These are phyloP conservation scores for Geranomyces variabilis DNA, from an alignment of 192 early-diverging fungal genomes.

Conservation along the genomic window DNA sequence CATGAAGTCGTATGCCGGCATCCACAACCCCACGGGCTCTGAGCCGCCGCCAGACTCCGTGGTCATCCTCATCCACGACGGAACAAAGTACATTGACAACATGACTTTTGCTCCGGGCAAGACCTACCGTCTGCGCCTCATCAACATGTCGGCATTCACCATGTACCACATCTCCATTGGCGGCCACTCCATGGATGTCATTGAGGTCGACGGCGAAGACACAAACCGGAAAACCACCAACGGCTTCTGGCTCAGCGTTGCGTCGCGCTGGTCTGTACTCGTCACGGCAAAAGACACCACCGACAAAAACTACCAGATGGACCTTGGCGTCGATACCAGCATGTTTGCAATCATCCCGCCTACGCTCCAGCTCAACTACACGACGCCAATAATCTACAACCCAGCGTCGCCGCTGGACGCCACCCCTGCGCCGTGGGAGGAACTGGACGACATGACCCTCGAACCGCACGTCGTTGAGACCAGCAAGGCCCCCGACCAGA, in stretches of 20 bases:
- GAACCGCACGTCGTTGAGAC: slow-evolving; percentile 54
- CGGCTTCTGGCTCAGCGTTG: slow-evolving; percentile 42
- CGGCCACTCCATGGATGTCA: slow-evolving; percentile 74
- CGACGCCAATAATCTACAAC: slow-evolving; percentile 18
- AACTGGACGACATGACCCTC: slow-evolving; percentile 53
- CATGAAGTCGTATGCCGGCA: slow-evolving; percentile 23
- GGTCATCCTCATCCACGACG: slow-evolving; percentile 54
- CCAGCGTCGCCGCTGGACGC: not conserved
- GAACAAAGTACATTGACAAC: not conserved
- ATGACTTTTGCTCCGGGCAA: slow-evolving; percentile 72
- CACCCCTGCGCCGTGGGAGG: slow-evolving; percentile 25
- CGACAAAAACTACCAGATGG: slow-evolving; percentile 68
- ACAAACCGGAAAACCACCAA: slow-evolving; percentile 62
- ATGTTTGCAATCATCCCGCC: slow-evolving; percentile 17
- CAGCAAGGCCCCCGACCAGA: slow-evolving; percentile 50
- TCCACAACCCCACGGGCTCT: slow-evolving; percentile 47
- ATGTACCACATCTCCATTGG: slow-evolving; percentile 77
- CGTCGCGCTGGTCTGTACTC: slow-evolving; percentile 81
- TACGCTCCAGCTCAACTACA: slow-evolving; percentile 8
- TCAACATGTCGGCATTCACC: slow-evolving; percentile 67
- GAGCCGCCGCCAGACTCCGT: slow-evolving; percentile 71
- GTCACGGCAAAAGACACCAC: slow-evolving; percentile 63
- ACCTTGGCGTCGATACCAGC: slow-evolving; percentile 66
- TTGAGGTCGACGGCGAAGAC: slow-evolving; percentile 80
- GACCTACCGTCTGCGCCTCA: slow-evolving; percentile 81